Evolutionary conservation across 768 basidiomycete species (phyloP), one percentile per base, ranked within the genome.

Genomic region (Sutorius australiensis): DNA sequence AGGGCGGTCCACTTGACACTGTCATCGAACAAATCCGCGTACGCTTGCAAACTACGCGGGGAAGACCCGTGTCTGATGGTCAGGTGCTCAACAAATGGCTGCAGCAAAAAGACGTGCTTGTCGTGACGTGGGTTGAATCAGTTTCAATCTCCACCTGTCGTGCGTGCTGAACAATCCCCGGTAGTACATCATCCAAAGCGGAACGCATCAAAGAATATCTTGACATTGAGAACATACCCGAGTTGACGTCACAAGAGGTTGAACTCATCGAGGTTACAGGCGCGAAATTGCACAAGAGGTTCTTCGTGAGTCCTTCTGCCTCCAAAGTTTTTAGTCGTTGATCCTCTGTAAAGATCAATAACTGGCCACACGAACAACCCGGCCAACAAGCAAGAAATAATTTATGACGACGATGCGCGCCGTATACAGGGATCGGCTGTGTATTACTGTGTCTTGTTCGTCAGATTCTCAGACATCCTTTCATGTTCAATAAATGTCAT

Each of bases 1-100:
- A 66, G 21, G 75, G 68, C 16, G 75, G 77, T 0, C 73, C 77
- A 7, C 53, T 77, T 33, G 73, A 73, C 46, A 64, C 71, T 5
- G 69, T 76, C 31, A 39, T 79, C 21, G 59, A 65, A 42, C 54
- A 62, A 24, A 67, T 77, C 43, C 69, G 72, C 14, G 44, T 36
- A 33, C 69, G 70, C 13, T 40, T 69, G 33, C 58, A 68, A 43
- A 55, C 19, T 2, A 61, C 66, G 12, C 53, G 66, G 5, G 61
- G 70, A 16, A 50, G 55, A 0, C 50, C 55, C 10, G 70, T 69
- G 16, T 70, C 68, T 12, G 57, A 54, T 19, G 38, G 66, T 9
- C 68, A 69, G 34, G 70, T 71, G 13, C 59, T 69, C 31, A 44
- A 57, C 16, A 71, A 59, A 47, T 71, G 68, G 66, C 17, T 66